phyloP scores from a whole-genome alignment of 805 yeast species.

The Priceomyces melissophilus region DNA sequence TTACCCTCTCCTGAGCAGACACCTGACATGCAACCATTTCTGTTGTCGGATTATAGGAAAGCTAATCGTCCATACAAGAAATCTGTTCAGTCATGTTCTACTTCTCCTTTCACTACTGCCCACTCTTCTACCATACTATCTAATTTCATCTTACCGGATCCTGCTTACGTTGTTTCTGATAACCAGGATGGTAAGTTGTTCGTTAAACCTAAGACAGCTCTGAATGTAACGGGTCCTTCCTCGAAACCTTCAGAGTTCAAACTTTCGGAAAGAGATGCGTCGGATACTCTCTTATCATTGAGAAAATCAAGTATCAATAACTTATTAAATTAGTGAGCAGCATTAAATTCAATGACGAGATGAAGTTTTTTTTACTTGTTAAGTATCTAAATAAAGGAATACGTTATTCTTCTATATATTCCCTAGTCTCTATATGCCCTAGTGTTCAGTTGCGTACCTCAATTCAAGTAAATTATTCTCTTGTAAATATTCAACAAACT shows the following conservation, averaged over 20 bases:
- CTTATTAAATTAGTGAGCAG: slow-evolving; percentile 27
- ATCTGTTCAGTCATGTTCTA: slow-evolving; percentile 13
- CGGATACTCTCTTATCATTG: slow-evolving; percentile 35
- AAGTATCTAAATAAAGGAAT: neutral
- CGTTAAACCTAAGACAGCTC: neutral
- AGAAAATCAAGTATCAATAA: slow-evolving; percentile 41
- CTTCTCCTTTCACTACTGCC: slow-evolving; percentile 18
- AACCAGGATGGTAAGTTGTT: neutral
- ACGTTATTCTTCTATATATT: neutral
- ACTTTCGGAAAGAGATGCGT: slow-evolving; percentile 31
- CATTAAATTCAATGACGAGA: neutral
- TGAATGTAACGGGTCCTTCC: slow-evolving; percentile 3
- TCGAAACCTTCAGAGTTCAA: slow-evolving; percentile 9
- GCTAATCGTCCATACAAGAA: slow-evolving; percentile 3
- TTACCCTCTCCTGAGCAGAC: slow-evolving; percentile 35
- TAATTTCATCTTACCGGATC: slow-evolving; percentile 36
- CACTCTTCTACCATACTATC: slow-evolving; percentile 11
- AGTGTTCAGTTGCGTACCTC: neutral
- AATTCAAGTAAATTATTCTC: slow-evolving; percentile 17
- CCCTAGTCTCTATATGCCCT: neutral
- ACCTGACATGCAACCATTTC: slow-evolving; percentile 35
- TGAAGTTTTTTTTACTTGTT: neutral
- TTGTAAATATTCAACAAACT: slow-evolving; percentile 60
- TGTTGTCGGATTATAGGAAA: slow-evolving; percentile 21
- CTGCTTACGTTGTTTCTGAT: slow-evolving; percentile 24